Evolutionary conservation across 2,329 filamentous ascomycete species (phyloP).

Genomic region (Arthrobotrys megalospora): DNA sequence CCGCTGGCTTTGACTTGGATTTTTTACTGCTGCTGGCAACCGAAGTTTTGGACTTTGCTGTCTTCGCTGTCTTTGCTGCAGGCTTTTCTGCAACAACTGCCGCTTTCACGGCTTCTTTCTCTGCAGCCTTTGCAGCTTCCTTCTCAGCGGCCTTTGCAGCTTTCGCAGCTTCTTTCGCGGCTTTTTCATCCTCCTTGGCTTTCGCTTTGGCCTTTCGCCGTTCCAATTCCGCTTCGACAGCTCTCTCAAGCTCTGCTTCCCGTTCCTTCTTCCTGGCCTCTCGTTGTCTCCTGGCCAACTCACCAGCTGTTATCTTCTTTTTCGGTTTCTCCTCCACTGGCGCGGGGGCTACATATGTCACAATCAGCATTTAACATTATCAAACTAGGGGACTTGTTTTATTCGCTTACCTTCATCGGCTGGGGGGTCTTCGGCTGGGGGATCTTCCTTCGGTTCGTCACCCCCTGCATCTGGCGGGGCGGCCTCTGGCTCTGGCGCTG

Average conservation of each 20-base stretch:
- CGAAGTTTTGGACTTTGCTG: constrained; percentile 2
- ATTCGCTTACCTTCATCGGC: constrained; percentile 33
- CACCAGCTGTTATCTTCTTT: constrained; percentile 60
- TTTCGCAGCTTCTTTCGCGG: constrained; percentile 50
- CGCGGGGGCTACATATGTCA: constrained; percentile 6
- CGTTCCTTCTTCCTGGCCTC: constrained; percentile 36
- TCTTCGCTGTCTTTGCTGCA: constrained; percentile 13
- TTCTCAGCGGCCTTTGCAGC: constrained; percentile 49
- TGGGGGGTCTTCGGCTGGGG: constrained; percentile 34
- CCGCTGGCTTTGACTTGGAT: constrained; percentile 24
- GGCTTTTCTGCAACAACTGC: constrained; percentile 13
- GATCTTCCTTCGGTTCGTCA: constrained; percentile 27
- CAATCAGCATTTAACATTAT: constrained; percentile 18
- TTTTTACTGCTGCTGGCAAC: constrained; percentile 31
- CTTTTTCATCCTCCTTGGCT: constrained; percentile 53
- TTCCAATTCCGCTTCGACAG: constrained; percentile 50
- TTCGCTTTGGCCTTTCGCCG: constrained; percentile 46
- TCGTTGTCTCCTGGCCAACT: constrained; percentile 51
- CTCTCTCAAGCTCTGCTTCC: constrained; percentile 43
- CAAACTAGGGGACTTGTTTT: neutral
- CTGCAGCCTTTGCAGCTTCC: constrained; percentile 38
- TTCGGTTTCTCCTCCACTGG: constrained; percentile 42
- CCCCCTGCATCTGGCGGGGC: constrained; percentile 27
- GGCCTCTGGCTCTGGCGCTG: constrained; percentile 27
- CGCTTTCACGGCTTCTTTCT: constrained; percentile 20